These are phyloP conservation scores for Magnusiomyces suaveolens DNA, from an alignment of 1,139 yeast species.

Conservation along the genomic window DNA sequence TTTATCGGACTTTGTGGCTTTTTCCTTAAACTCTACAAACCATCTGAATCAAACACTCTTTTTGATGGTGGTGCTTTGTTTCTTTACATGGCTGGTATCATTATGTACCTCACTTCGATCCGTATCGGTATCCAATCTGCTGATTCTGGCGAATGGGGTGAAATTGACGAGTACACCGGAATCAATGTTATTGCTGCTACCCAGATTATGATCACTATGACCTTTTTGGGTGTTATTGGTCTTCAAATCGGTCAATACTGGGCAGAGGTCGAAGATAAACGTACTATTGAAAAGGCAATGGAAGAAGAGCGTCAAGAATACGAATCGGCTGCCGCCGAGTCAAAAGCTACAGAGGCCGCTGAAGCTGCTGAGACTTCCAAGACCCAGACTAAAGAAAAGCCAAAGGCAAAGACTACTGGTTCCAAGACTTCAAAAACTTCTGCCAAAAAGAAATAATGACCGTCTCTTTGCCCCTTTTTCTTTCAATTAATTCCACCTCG, in stretches of 20 bases:
- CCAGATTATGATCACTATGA: conserved; percentile 61
- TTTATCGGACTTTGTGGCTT: conserved; percentile 61
- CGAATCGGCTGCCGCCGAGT: conserved; percentile 14
- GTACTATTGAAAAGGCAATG: conserved; percentile 19
- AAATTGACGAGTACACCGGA: conserved; percentile 77
- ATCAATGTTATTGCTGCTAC: conserved; percentile 88
- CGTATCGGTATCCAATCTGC: conserved; percentile 72
- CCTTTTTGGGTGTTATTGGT: conserved; percentile 65
- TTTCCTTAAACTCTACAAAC: conserved; percentile 73
- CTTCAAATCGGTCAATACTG: conserved; percentile 86
- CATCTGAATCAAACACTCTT: conserved; percentile 68
- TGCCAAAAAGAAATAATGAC: neutral
- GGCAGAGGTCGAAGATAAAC: conserved; percentile 68
- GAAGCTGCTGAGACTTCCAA: neutral
- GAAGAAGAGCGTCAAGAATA: conserved; percentile 27
- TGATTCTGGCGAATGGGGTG: conserved; percentile 77
- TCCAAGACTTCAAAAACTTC: neutral
- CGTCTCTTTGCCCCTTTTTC: neutral
- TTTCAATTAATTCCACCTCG: too few relatives aligned
- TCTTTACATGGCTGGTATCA: conserved; percentile 57
- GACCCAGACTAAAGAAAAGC: neutral
- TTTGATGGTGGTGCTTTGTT: conserved; percentile 84
- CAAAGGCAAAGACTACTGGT: neutral
- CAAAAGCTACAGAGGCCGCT: neutral
- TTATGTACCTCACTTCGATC: conserved; percentile 77